Base-by-base conservation (phyloP, 108 stramenopile genomes). In the Cyclotella sp. region DNA sequence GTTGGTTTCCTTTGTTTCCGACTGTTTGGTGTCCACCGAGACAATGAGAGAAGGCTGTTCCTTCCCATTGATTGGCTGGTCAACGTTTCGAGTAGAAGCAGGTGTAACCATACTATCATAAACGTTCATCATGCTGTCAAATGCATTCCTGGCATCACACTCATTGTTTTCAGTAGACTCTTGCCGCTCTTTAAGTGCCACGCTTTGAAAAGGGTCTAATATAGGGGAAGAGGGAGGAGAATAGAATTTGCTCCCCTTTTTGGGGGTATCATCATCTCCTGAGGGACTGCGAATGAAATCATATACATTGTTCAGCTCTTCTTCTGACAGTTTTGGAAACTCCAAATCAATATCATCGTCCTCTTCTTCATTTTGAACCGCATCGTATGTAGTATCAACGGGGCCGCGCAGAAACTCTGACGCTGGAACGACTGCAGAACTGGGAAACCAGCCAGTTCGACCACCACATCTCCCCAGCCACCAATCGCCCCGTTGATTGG, bases 261-360 rank as follows among this genome's bases (percentile, higher is more conserved):
- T 61, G n/a, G 67, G 70, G 40, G 60, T 64, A 46, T 65, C 63
- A 54, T 69, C 67, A 1, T 53, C 58, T 42, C 75, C 82, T 16
- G 82, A 83, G n/a, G 82, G 82, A 73, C 70, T 77, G 21, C 82
- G 71, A 69, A 83, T 83, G 1, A 83, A 70, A 69, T 83, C 76
- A 64, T 83, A 83, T 42, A 70, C 69, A 10, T 51, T 47, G 63
- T 76, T 44, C 41, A 83, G 57, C 44, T 77, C 82, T 22, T 76
- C 72, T 24, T 70, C 40, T 18, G 82, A 73, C 13, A 83, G 66
- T 11, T 54, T 14, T 0, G 29, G 16, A 41, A 76, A 49, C 67
- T 61, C 34, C 67, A 45, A 22, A 43, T 77, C 76, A 19, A 57
- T 61, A 30, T 73, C 49, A 52, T 52, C 67, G 34, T 14, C 15